Evolutionary conservation across 305 asterid genomes (phyloP), one percentile per base, ranked within the genome.

Genomic region (Fraxinus greggii): DNA sequence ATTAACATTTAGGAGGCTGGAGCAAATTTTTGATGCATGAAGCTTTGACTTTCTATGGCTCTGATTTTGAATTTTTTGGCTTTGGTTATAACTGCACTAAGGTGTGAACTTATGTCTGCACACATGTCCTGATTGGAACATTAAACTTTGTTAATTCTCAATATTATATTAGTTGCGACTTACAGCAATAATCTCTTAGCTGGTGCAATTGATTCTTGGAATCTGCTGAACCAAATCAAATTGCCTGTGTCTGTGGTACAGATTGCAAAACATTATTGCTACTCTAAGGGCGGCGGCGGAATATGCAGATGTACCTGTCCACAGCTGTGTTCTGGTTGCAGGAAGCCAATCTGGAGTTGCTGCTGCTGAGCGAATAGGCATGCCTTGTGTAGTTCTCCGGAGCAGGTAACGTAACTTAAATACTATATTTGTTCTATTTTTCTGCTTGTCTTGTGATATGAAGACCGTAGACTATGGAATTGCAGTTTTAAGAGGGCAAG

Each of bases 261-360:
- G 99, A 89, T 83, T 91, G 88, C 89, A 95, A 79, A 79, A 82
- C 78, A 87, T 90, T 61, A 90, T 94, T 65, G 93, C 96, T 82
- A 87, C 98, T 26, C 81, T 94, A 79, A 90, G 98, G 80, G 97
- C 98, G 15, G 98, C 94, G 65, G 97, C 95, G 32, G 98, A 95
- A 83, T 86, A 84, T 86, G 97, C 91, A n/a, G 90, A 90, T 26
- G 85, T 92, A 19, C 93, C 97, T 2, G 78, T 87, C 75, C 0
- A 76, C 82, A 87, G 86, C 35, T 95, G 99, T 78, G 88, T 95
- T 81, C 91, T 94, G 77, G 87, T 95, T 82, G 90, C 98, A 32
- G 99, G 98, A 89, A 90, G 97, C 90, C 97, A 86, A 85, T 74
- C 90, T 42, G 98, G 98, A 86, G 93, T 88, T 77, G 88, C 91